Percentiles rank a stretch among this genome's conserved stretches.
phyloP scores from a whole-genome alignment of 2,329 filamentous ascomycete genomes.

The Arthroderma sp. region DNA sequence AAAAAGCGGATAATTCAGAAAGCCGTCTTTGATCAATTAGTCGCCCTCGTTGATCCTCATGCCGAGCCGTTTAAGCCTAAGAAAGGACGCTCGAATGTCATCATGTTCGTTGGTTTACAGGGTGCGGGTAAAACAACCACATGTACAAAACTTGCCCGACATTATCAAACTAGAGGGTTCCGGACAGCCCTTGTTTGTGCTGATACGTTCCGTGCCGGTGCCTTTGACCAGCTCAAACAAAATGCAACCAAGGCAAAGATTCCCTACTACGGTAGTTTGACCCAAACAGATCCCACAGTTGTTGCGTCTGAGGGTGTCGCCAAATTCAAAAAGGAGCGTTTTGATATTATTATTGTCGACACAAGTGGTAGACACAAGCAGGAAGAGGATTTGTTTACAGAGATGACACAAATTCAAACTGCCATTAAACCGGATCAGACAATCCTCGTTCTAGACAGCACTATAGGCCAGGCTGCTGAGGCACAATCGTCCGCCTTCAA shows the following conservation, averaged over 20 bases:
- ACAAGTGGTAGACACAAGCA: slow-evolving; percentile 91
- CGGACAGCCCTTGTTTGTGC: slow-evolving; percentile 89
- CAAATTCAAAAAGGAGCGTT: slow-evolving; percentile 97
- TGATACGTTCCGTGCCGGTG: slow-evolving; percentile 95
- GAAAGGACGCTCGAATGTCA: slow-evolving; percentile 90
- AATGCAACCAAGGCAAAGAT: slow-evolving; percentile 99
- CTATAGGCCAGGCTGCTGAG: slow-evolving; percentile 92
- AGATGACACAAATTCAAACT: slow-evolving; percentile 92
- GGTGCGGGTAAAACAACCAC: slow-evolving; percentile 97
- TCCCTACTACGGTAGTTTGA: slow-evolving; percentile 92
- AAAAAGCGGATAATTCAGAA: slow-evolving; percentile 98
- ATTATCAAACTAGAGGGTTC: slow-evolving; percentile 90
- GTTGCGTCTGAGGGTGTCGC: slow-evolving; percentile 93
- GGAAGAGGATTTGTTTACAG: slow-evolving; percentile 86
- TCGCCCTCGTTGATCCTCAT: slow-evolving; percentile 89
- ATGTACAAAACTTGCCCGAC: slow-evolving; percentile 88
- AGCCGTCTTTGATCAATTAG: slow-evolving; percentile 91
- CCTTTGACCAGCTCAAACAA: slow-evolving; percentile 96
- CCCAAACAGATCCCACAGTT: slow-evolving; percentile 86
- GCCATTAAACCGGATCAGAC: slow-evolving; percentile 90
- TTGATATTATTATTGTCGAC: slow-evolving; percentile 97
- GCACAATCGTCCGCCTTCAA: slow-evolving; percentile 94
- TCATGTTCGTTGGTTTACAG: slow-evolving; percentile 98
- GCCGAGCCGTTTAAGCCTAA: slow-evolving; percentile 92
- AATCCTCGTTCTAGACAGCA: slow-evolving; percentile 94